Evolutionary conservation across 805 yeast genomes (phyloP).

Genomic region (Naumovozyma baii): DNA sequence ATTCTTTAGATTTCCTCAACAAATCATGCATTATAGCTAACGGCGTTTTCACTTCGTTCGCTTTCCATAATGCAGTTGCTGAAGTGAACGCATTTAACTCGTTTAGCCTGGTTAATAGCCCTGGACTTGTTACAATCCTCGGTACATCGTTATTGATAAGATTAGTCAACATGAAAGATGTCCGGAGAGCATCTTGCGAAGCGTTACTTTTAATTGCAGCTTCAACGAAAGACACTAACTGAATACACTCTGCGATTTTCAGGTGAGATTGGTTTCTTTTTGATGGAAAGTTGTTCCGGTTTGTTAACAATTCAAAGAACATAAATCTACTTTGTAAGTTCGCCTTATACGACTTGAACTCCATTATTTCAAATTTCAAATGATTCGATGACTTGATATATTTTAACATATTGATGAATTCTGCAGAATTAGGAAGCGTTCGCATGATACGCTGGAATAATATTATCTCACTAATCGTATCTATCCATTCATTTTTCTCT

Average conservation of each 20-base stretch:
- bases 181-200: constrained; percentile 18
- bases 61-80: constrained; percentile 59
- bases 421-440: background rate
- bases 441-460: constrained; percentile 5
- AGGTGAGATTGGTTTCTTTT: background rate
- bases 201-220: constrained; percentile 9
- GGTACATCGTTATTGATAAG: constrained; percentile 6
- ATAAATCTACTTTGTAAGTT: constrained; percentile 13
- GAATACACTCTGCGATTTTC: constrained; percentile 3
- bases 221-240: constrained; percentile 7
- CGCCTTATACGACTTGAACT: constrained; percentile 9
- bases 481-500: constrained; percentile 14
- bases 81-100: constrained; percentile 31
- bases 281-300: background rate
- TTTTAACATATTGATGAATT: constrained; percentile 1
- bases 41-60: constrained; percentile 47
- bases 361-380: constrained; percentile 2
- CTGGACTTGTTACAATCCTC: background rate
- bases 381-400: constrained; percentile 2
- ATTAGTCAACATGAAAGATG: constrained; percentile 10
- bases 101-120: constrained; percentile 14
- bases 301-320: constrained; percentile 5
- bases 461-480: constrained; percentile 11
- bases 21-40: constrained; percentile 42
- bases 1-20: background rate